These are phyloP conservation scores for Syzygium aromaticum DNA, from an alignment of 345 rosid species.

Conservation along the genomic window DNA sequence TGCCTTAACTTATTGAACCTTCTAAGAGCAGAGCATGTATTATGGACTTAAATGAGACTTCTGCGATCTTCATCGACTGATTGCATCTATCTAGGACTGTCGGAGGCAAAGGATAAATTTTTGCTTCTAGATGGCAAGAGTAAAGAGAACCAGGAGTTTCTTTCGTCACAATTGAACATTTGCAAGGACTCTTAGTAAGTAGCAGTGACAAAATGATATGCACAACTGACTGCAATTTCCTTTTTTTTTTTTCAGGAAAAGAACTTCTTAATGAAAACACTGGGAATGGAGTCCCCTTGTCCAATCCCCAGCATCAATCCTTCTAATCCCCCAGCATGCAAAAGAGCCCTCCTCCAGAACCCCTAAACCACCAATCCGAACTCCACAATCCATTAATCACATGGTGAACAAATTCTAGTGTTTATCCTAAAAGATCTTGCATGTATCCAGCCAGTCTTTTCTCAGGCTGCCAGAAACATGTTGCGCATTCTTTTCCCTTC, in stretches of 20 bases:
- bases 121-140: neutral
- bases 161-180: neutral
- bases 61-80: neutral
- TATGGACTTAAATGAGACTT: neutral
- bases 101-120: neutral
- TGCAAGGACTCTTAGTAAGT: neutral
- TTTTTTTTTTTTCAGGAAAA: constrained; percentile 65
- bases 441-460: neutral
- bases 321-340: constrained; percentile 87
- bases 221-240: constrained; percentile 11
- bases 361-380: constrained; percentile 26
- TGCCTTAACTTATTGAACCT: neutral
- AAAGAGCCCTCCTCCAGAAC: constrained; percentile 92
- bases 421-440: neutral
- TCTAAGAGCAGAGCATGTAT: neutral
- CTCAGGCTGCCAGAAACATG: neutral
- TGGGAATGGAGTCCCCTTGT: constrained; percentile 78
- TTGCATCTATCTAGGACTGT: neutral
- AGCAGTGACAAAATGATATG: neutral
- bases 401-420: neutral
- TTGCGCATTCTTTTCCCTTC: constrained; percentile 26
- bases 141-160: neutral
- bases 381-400: neutral
- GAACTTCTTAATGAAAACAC: constrained; percentile 85
- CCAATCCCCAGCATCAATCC: constrained; percentile 45